These are phyloP conservation scores for Globisporangium radiosum DNA, from an alignment of 352 stramenopile species.

Conservation along the genomic window DNA sequence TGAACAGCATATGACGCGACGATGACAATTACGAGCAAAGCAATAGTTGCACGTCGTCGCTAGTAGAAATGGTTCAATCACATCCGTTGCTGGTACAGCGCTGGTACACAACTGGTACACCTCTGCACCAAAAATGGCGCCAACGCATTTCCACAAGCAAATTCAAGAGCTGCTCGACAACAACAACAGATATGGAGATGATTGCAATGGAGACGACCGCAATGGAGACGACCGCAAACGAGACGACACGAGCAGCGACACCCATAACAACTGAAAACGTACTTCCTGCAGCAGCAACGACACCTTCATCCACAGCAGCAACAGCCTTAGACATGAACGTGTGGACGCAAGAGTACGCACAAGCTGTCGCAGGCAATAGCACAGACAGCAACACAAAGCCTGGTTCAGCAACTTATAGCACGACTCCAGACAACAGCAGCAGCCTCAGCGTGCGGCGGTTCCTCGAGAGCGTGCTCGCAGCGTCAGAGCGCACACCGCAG, in stretches of 20 bases:
- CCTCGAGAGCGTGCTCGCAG: conserved; percentile 5
- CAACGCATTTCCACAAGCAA: background rate
- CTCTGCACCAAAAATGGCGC: background rate
- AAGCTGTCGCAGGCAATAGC: background rate
- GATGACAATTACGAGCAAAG: background rate
- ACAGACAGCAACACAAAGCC: no score
- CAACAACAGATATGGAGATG: background rate
- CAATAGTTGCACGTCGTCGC: background rate
- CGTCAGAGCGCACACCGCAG: background rate
- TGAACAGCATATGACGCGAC: background rate
- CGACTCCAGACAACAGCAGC: background rate
- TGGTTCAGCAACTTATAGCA: no score
- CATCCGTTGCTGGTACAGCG: no score
- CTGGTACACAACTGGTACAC: no score
- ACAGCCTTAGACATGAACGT: background rate
- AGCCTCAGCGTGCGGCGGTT: conserved; percentile 5
- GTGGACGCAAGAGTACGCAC: conserved; percentile 13
- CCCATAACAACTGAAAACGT: no score
- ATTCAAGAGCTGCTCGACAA: no score
- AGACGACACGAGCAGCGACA: no score
- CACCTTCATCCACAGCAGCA: no score
- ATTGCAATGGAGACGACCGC: background rate
- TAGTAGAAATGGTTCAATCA: no score
- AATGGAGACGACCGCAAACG: background rate
- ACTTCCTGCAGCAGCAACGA: no score